Evolutionary conservation across 805 yeast genomes (phyloP).

Genomic region (Saccharomycopsis amapae): DNA sequence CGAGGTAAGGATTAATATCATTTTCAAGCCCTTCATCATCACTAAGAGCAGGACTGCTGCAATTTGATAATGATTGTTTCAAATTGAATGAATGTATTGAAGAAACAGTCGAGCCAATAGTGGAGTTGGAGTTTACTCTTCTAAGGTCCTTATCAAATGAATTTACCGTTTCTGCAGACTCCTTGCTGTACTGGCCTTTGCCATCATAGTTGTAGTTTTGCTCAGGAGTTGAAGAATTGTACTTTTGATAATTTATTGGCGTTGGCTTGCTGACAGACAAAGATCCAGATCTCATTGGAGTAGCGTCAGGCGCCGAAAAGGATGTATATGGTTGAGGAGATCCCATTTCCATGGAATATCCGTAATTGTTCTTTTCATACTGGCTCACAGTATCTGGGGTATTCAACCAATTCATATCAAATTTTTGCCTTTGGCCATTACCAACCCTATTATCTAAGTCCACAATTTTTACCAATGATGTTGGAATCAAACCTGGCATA

Average conservation of each 20-base stretch:
- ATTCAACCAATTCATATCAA: constrained; percentile 13
- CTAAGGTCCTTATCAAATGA: constrained; percentile 16
- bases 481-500: constrained; percentile 13
- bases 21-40: constrained; percentile 9
- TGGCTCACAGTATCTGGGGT: constrained; percentile 24
- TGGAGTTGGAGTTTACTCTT: constrained; percentile 7
- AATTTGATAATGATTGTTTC: constrained; percentile 13
- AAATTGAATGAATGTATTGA: constrained; percentile 16
- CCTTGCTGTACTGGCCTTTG: constrained; percentile 16
- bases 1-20: constrained; percentile 3
- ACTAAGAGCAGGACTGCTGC: constrained; percentile 9
- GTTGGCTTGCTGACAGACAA: constrained; percentile 14
- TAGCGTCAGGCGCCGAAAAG: background rate
- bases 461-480: constrained; percentile 10
- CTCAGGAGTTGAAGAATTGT: constrained; percentile 11
- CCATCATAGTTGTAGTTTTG: constrained; percentile 10
- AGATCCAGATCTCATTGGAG: constrained; percentile 8
- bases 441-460: constrained; percentile 12
- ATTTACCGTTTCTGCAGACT: constrained; percentile 13
- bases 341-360: background rate
- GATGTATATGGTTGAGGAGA: background rate
- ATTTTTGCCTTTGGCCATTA: constrained; percentile 4
- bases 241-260: background rate
- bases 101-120: constrained; percentile 18
- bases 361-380: background rate